A percentile compares a stretch with the other conserved stretches of the same genome.
Conservation (phyloP, 352 stramenopile genomes). For the Phytophthora pini region DNA sequence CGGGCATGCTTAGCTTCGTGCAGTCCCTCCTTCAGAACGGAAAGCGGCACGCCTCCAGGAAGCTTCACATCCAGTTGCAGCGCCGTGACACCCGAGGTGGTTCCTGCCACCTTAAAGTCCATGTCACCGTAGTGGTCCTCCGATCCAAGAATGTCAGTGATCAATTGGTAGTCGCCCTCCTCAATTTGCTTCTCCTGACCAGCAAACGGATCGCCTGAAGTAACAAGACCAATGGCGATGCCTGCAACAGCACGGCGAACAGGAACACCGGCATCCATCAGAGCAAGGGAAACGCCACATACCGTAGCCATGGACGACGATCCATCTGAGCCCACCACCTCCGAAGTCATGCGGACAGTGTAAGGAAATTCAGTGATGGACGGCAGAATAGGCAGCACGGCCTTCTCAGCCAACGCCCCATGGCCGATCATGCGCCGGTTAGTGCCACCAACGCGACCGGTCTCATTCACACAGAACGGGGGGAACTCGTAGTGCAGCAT, state of each 20-base stretch:
- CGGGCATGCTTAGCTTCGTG: conserved; percentile 85
- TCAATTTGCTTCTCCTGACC: conserved; percentile 63
- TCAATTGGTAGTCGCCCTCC: conserved; percentile 81
- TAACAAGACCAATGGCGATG: conserved; percentile 95
- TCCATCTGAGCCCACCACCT: conserved; percentile 96
- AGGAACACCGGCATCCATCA: conserved; percentile 98
- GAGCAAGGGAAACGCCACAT: conserved; percentile 95
- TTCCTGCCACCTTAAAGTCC: conserved; percentile 98
- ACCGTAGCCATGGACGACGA: conserved; percentile 97
- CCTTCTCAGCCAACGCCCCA: conserved; percentile 97
- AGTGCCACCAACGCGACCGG: conserved; percentile 82
- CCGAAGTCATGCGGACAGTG: conserved; percentile 95
- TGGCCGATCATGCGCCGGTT: conserved; percentile 97
- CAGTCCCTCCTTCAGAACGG: conserved; percentile 88
- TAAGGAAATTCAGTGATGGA: conserved; percentile 95
- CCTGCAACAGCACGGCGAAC: conserved; percentile 94
- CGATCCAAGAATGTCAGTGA: conserved; percentile 97
- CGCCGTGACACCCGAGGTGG: conserved; percentile 91
- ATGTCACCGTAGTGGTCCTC: conserved; percentile 99
- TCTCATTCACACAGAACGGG: conserved; percentile 97
- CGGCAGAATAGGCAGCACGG: conserved; percentile 93
- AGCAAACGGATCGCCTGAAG: conserved; percentile 65
- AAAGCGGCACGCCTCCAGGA: conserved; percentile 83
- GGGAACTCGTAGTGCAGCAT: conserved; percentile 99
- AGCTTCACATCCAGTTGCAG: conserved; percentile 98